Conservation (phyloP, 139 green algal species). For the Choricystis sp. region DNA sequence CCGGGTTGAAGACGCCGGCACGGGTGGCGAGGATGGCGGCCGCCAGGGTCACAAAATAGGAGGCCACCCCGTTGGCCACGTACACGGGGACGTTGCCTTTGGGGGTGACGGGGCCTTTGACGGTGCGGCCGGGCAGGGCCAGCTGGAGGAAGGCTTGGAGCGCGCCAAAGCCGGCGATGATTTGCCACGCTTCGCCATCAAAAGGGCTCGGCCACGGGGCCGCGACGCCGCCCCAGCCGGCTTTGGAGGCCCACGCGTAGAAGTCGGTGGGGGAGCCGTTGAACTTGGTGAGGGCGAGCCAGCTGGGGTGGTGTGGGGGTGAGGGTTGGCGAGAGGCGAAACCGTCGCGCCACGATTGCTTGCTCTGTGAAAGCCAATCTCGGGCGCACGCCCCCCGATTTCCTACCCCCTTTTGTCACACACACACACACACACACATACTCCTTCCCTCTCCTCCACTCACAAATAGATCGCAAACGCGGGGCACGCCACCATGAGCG, state of each 20-base stretch:
- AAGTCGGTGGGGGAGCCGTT: slow-evolving; percentile 14
- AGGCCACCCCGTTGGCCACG: slow-evolving; percentile 39
- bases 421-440: not conserved
- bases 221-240: slow-evolving; percentile 4
- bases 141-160: slow-evolving; percentile 38
- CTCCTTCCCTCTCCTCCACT: slow-evolving; percentile 1
- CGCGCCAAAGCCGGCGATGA: slow-evolving; percentile 28
- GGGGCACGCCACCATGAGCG: slow-evolving; percentile 20
- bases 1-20: slow-evolving; percentile 27
- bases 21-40: slow-evolving; percentile 2
- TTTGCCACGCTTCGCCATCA: slow-evolving; percentile 14
- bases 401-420: no score
- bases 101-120: slow-evolving; percentile 33
- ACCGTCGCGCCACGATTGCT: no score
- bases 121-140: slow-evolving; percentile 28
- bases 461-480: slow-evolving; percentile 23
- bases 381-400: no score
- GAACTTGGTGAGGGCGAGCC: slow-evolving; percentile 16
- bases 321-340: not conserved
- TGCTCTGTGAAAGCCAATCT: no score
- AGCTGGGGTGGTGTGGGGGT: slow-evolving; percentile 7
- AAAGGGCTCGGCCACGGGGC: slow-evolving; percentile 15
- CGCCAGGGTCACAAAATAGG: slow-evolving; percentile 20
- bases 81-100: slow-evolving; percentile 50
- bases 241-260: not conserved